These are phyloP conservation scores for Claviceps sp. DNA, from an alignment of 2,329 filamentous ascomycete genomes.

Conservation along the genomic window DNA sequence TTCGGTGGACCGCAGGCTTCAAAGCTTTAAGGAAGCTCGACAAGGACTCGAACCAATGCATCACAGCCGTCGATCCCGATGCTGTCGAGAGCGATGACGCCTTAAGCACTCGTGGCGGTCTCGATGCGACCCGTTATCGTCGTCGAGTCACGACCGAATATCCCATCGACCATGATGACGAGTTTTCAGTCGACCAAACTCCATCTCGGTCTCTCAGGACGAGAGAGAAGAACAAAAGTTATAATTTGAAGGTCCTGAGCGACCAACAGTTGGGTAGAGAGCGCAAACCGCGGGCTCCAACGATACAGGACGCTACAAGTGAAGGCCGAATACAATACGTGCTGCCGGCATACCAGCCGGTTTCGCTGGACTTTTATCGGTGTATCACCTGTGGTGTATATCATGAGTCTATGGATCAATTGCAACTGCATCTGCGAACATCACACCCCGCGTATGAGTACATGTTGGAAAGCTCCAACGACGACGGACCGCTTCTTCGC, in stretches of 20 bases:
- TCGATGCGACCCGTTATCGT: constrained; percentile 10
- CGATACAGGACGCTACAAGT: constrained; percentile 13
- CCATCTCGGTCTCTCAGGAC: constrained; percentile 37
- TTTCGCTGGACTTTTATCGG: constrained; percentile 33
- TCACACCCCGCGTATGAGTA: constrained; percentile 33
- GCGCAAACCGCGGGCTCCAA: constrained; percentile 24
- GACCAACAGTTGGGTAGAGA: constrained; percentile 42
- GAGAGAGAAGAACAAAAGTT: constrained; percentile 35
- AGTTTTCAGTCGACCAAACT: constrained; percentile 32
- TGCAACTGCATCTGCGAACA: constrained; percentile 34
- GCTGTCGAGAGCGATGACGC: constrained; percentile 12
- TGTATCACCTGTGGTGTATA: constrained; percentile 37
- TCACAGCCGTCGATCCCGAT: constrained; percentile 27
- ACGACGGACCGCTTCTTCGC: constrained; percentile 25
- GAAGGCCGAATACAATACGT: constrained; percentile 34
- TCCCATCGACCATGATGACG: constrained; percentile 30
- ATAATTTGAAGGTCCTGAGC: constrained; percentile 47
- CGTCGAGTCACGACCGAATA: constrained; percentile 13
- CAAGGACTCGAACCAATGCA: constrained; percentile 29
- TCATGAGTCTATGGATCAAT: constrained; percentile 32
- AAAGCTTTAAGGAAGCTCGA: constrained; percentile 21
- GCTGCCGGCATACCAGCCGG: constrained; percentile 28
- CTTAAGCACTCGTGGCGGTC: constrained; percentile 11
- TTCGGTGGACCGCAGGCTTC: constrained; percentile 31
- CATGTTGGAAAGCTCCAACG: constrained; percentile 22